A percentile compares a stretch with the other conserved stretches of the same genome.
These are phyloP conservation scores for Oidium heveae DNA, from an alignment of 2,329 filamentous ascomycete species.

Conservation along the genomic window DNA sequence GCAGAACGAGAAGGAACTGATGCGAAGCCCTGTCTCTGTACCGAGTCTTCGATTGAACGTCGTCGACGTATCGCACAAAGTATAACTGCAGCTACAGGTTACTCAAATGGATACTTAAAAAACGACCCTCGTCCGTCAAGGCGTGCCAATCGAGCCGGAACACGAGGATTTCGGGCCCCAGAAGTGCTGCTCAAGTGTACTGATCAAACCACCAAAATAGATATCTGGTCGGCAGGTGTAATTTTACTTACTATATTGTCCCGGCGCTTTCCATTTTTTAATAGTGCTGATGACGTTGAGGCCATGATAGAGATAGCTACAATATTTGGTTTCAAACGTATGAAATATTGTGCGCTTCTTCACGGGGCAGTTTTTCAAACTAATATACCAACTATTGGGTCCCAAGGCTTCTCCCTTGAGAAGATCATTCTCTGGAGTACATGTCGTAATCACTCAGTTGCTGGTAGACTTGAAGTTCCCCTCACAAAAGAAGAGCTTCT, in stretches of 20 bases:
- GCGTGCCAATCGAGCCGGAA: constrained; percentile 82
- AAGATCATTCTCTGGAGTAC: constrained; percentile 94
- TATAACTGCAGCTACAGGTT: constrained; percentile 26
- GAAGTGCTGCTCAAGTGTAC: constrained; percentile 96
- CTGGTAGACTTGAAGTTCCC: constrained; percentile 20
- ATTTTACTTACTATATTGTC: constrained; percentile 87
- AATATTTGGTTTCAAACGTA: constrained; percentile 66
- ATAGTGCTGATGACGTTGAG: constrained; percentile 92
- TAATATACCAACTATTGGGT: constrained; percentile 71
- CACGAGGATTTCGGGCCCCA: constrained; percentile 81
- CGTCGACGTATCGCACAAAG: constrained; percentile 33
- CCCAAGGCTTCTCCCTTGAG: constrained; percentile 64
- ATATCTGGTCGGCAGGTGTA: constrained; percentile 94
- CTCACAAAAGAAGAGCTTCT: constrained; percentile 43
- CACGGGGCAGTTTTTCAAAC: constrained; percentile 87
- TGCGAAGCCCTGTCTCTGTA: constrained; percentile 59
- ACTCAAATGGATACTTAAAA: constrained; percentile 55
- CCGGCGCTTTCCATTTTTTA: constrained; percentile 91
- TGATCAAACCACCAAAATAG: constrained; percentile 76
- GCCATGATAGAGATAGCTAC: constrained; percentile 93
- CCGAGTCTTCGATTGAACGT: constrained; percentile 35
- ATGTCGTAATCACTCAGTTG: constrained; percentile 38
- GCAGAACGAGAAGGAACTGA: constrained; percentile 66
- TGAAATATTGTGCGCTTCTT: constrained; percentile 58
- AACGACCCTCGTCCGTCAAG: constrained; percentile 69